These are phyloP conservation scores for Nakazawaea peltata DNA, from an alignment of 805 yeast genomes.

Conservation along the genomic window DNA sequence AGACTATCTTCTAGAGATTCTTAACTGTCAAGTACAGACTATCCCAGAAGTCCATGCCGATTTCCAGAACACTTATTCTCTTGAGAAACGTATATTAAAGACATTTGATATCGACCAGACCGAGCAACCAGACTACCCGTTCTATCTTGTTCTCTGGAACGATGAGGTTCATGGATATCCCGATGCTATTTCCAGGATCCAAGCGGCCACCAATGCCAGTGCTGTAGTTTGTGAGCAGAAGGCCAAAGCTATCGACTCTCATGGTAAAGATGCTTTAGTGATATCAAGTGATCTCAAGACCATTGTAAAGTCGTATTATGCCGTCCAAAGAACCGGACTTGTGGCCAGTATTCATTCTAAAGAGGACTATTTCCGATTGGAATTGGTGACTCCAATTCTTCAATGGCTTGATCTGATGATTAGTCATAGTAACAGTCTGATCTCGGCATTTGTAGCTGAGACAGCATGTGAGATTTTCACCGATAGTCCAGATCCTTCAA, in stretches of 20 bases:
- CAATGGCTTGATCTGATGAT: constrained; percentile 41
- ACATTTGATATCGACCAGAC: too few species aligned
- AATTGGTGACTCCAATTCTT: constrained; percentile 34
- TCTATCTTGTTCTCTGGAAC: constrained; percentile 61
- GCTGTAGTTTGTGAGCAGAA: constrained; percentile 21
- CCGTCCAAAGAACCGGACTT: constrained; percentile 39
- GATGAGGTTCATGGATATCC: constrained; percentile 61
- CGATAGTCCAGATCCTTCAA: constrained; percentile 13
- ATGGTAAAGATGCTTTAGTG: constrained; percentile 41
- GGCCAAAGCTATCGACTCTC: constrained; percentile 38
- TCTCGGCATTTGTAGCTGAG: constrained; percentile 31
- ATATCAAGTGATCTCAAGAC: constrained; percentile 19
- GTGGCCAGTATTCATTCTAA: constrained; percentile 47
- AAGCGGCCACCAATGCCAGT: constrained; percentile 4
- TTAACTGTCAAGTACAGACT: constrained; percentile 28
- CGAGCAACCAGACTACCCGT: too few species aligned
- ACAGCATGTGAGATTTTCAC: constrained; percentile 38
- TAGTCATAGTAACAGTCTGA: constrained; percentile 25
- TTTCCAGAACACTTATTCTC: constrained; percentile 25
- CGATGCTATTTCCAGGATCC: constrained; percentile 10
- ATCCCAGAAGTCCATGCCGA: constrained; percentile 27
- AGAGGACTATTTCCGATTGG: constrained; percentile 43
- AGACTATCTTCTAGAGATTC: constrained; percentile 36
- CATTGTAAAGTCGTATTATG: constrained; percentile 26
- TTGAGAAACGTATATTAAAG: too few species aligned